These are phyloP conservation scores for Tephrocybe sp. DNA, from an alignment of 768 basidiomycete genomes.

Conservation along the genomic window DNA sequence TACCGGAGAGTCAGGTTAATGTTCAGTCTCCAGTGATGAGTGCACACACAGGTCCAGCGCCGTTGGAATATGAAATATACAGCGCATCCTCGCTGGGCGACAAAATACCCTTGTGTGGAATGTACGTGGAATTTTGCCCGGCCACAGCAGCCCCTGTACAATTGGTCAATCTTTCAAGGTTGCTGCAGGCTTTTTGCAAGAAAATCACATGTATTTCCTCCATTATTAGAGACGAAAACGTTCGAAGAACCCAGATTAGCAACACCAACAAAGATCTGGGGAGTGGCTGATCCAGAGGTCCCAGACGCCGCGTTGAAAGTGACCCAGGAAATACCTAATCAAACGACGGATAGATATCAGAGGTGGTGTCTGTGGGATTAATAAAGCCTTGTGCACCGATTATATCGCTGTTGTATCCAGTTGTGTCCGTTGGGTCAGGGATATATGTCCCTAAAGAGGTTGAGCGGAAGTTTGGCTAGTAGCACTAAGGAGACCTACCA, in stretches of 20 bases:
- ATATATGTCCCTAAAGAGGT: conserved; percentile 45
- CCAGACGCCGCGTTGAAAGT: conserved; percentile 65
- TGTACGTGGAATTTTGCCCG: conserved; percentile 55
- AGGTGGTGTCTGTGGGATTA: background rate
- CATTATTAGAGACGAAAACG: conserved; percentile 56
- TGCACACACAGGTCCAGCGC: conserved; percentile 52
- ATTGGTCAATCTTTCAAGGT: background rate
- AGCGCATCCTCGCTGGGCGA: conserved; percentile 56
- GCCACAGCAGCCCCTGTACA: conserved; percentile 52
- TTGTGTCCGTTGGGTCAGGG: conserved; percentile 51
- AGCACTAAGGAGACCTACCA: conserved; percentile 35
- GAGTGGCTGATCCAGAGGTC: conserved; percentile 49
- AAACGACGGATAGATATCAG: background rate
- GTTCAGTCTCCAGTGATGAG: background rate
- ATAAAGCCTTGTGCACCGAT: conserved; percentile 24
- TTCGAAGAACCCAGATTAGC: conserved; percentile 55
- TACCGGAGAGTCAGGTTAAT: conserved; percentile 13
- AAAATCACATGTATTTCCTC: conserved; percentile 53
- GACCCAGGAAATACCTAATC: conserved; percentile 54
- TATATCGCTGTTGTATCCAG: conserved; percentile 41
- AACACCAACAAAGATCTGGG: conserved; percentile 69
- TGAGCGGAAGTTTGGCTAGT: background rate
- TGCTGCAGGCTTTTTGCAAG: background rate
- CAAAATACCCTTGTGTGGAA: conserved; percentile 69
- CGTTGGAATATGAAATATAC: conserved; percentile 63